These are phyloP conservation scores for Stephanodiscus triporus DNA, from an alignment of 108 stramenopile genomes.

Conservation along the genomic window DNA sequence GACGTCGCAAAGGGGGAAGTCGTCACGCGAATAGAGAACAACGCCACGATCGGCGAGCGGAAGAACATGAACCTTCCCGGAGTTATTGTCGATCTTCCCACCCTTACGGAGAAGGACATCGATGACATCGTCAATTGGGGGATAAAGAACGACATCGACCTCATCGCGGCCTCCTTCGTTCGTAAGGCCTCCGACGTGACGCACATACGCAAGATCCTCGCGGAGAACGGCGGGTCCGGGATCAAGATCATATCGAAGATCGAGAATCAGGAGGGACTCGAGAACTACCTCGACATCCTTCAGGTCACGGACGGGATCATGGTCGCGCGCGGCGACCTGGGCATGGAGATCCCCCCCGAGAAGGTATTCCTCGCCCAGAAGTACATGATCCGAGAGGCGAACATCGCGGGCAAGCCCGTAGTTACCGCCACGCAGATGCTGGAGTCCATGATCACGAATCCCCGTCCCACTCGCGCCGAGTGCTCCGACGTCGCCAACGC, in stretches of 20 bases:
- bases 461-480: constrained; percentile 99
- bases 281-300: constrained; percentile 95
- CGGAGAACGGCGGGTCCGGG: constrained; percentile 75
- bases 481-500: constrained; percentile 99
- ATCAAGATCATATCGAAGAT: constrained; percentile 98
- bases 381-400: constrained; percentile 91
- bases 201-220: constrained; percentile 86
- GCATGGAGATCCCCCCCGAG: constrained; percentile 96
- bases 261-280: constrained; percentile 94
- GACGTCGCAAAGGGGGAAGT: constrained; percentile 66
- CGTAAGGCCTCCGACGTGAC: constrained; percentile 88
- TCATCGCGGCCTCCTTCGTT: constrained; percentile 97
- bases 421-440: constrained; percentile 98
- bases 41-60: constrained; percentile 78
- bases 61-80: constrained; percentile 95
- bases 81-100: constrained; percentile 84
- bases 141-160: constrained; percentile 88
- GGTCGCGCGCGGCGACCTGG: constrained; percentile 97
- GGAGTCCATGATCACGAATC: constrained; percentile 96
- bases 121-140: constrained; percentile 88
- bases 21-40: constrained; percentile 74
- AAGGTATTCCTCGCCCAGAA: constrained; percentile 92
- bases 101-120: constrained; percentile 93
- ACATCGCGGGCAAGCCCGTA: constrained; percentile 93
- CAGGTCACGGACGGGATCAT: constrained; percentile 94